Evolutionary conservation across 2,329 filamentous ascomycete species (phyloP), one percentile per base, ranked within the genome.

Genomic region (Stagonosporopsis chrysanthemi): DNA sequence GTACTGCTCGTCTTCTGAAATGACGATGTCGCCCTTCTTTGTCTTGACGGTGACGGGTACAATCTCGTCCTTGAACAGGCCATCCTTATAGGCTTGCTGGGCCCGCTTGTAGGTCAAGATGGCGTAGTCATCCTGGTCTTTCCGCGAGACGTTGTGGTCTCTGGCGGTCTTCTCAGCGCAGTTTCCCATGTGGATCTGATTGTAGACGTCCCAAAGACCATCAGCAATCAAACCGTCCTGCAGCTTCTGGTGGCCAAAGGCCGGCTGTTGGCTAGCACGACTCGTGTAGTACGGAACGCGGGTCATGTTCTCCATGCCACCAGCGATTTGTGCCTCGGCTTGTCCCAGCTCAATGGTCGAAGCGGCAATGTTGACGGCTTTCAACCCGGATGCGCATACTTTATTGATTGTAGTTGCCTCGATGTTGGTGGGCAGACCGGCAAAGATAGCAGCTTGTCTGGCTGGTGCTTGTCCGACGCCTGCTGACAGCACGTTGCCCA

Each of bases 241-340:
- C 77, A 97, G 81, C 77, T 90, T 90, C 66, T 95, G 83, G 69
- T 97, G 87, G 31, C 95, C 95, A 71, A 98, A 97, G 0, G 92
- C 82, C 1, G 93, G 91, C 66, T 95, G 83, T 61, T 90, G 86
- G 70, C 88, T 91, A n/a, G 92, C 87, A 29, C 95, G 87, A 7
- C 90, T 88, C 28, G 96, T 80, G 74, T 97, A 98, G 78, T 96
- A 96, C 2, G 95, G 95, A 4, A 97, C 92, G 36, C 90, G 86
- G 6, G 91, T 91, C 95, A 99, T 99, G 78, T 91, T 97, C 81
- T 99, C 95, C 90, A 99, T 97, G 51, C 95, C 95, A 61, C 95
- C 95, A 1, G 95, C 95, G 7, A 98, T 84, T 75, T 96, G 90
- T 0, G 90, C 93, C 70, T 96, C 91, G 15, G 92, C 86, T 9